phyloP scores from a whole-genome alignment of 2,329 filamentous ascomycete species.

The Penicillium nordicum region DNA sequence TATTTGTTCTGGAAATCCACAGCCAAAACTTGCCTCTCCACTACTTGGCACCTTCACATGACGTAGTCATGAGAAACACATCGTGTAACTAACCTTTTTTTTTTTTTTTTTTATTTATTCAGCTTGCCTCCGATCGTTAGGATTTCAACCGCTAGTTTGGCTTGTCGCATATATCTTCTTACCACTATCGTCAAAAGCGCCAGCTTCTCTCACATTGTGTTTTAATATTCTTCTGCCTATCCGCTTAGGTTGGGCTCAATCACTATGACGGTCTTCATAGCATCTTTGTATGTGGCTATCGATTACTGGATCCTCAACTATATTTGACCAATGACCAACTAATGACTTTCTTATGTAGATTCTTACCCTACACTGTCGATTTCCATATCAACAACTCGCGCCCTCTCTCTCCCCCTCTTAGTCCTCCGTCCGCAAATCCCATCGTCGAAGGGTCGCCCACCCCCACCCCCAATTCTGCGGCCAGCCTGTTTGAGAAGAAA shows the following conservation, averaged over 20 bases:
- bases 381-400: slow-evolving; percentile 61
- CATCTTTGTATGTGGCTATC: slow-evolving; percentile 52
- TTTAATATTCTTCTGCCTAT: slow-evolving; percentile 8
- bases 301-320: background rate
- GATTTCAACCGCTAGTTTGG: background rate
- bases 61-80: slow-evolving; percentile 33
- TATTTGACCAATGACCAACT: slow-evolving; percentile 14
- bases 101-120: background rate
- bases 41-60: slow-evolving; percentile 27
- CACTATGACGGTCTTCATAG: slow-evolving; percentile 59
- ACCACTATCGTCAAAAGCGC: background rate
- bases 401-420: slow-evolving; percentile 43
- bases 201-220: background rate
- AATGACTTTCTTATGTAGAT: slow-evolving; percentile 52
- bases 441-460: slow-evolving; percentile 27
- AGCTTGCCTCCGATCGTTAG: slow-evolving; percentile 1
- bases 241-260: slow-evolving; percentile 7
- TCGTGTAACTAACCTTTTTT: slow-evolving; percentile 16
- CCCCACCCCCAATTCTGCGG: slow-evolving; percentile 21
- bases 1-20: background rate
- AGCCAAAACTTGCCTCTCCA: slow-evolving; percentile 4
- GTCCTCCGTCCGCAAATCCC: slow-evolving; percentile 26
- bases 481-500: slow-evolving; percentile 37
- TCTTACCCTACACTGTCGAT: slow-evolving; percentile 87
- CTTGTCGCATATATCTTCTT: background rate